Evolutionary conservation across 169 alveolate species (phyloP).

Genomic region (Plasmodium gonderi): DNA sequence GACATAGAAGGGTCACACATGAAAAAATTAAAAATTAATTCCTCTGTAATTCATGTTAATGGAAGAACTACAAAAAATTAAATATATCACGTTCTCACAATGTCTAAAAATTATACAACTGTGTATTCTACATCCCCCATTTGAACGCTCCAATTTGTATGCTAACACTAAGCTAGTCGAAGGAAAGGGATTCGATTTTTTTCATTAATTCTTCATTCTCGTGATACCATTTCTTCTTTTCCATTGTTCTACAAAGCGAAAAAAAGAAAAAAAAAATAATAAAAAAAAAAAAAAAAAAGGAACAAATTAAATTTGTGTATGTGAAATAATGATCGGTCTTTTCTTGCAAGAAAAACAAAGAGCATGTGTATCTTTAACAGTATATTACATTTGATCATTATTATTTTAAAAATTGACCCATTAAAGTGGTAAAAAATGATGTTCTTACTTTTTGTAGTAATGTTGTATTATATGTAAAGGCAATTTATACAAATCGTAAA

Average conservation of each 20-base stretch:
- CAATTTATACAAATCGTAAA: constrained; percentile 47
- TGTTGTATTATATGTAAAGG: constrained; percentile 40
- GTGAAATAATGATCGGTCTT: background rate
- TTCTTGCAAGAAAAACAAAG: background rate
- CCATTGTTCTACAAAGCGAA: constrained; percentile 49
- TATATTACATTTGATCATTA: too few species aligned
- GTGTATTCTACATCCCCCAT: too few species aligned
- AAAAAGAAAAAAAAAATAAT: background rate
- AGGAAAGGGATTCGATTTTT: constrained; percentile 63
- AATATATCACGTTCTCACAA: too few species aligned
- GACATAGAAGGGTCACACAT: too few species aligned
- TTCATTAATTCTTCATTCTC: constrained; percentile 72
- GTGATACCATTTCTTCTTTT: constrained; percentile 72
- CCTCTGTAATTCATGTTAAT: too few species aligned
- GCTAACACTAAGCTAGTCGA: background rate
- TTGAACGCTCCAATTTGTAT: background rate
- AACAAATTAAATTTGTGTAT: background rate
- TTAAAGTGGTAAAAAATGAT: background rate
- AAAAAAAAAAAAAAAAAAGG: background rate
- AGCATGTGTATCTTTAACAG: too few species aligned
- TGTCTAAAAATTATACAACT: too few species aligned
- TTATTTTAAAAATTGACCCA: background rate
- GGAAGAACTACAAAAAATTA: too few species aligned
- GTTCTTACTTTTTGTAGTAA: constrained; percentile 54
- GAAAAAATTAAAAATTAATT: too few species aligned